Conservation (phyloP, 2,329 filamentous ascomycete species). For the Chalaropsis thielavioides region DNA sequence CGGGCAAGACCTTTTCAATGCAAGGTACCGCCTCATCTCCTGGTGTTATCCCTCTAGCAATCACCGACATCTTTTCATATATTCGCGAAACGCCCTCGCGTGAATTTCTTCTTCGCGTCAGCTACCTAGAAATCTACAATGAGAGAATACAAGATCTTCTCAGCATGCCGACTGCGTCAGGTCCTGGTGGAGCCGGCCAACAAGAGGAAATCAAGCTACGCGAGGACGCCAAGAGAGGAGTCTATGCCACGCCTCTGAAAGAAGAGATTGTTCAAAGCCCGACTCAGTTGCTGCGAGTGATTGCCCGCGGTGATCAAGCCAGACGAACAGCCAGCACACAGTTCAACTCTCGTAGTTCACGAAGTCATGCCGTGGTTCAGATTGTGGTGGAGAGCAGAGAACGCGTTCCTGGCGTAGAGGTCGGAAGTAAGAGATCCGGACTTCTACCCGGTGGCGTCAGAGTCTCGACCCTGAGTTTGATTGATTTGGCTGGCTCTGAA, state of each 20-base stretch:
- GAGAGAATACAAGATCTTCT: slow-evolving; percentile 92
- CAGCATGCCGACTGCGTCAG: slow-evolving; percentile 51
- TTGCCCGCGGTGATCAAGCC: slow-evolving; percentile 83
- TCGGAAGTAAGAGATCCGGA: slow-evolving; percentile 51
- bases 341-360: slow-evolving; percentile 90
- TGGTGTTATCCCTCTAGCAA: slow-evolving; percentile 90
- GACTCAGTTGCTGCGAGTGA: slow-evolving; percentile 85
- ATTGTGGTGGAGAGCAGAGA: slow-evolving; percentile 96
- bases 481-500: slow-evolving; percentile 92
- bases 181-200: slow-evolving; percentile 36
- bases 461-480: slow-evolving; percentile 87
- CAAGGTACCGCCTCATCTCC: slow-evolving; percentile 91
- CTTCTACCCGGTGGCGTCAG: slow-evolving; percentile 76
- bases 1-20: slow-evolving; percentile 98
- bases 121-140: slow-evolving; percentile 98
- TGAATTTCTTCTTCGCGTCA: slow-evolving; percentile 88
- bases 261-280: slow-evolving; percentile 98
- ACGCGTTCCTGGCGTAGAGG: slow-evolving; percentile 46
- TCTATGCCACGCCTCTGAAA: slow-evolving; percentile 90
- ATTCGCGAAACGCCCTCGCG: slow-evolving; percentile 91
- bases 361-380: slow-evolving; percentile 95
- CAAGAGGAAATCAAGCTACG: slow-evolving; percentile 95
- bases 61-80: slow-evolving; percentile 98
- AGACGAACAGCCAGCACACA: slow-evolving; percentile 86
- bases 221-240: slow-evolving; percentile 89